phyloP scores from a whole-genome alignment of 108 stramenopile species.

The Fragilaria crotonensis region DNA sequence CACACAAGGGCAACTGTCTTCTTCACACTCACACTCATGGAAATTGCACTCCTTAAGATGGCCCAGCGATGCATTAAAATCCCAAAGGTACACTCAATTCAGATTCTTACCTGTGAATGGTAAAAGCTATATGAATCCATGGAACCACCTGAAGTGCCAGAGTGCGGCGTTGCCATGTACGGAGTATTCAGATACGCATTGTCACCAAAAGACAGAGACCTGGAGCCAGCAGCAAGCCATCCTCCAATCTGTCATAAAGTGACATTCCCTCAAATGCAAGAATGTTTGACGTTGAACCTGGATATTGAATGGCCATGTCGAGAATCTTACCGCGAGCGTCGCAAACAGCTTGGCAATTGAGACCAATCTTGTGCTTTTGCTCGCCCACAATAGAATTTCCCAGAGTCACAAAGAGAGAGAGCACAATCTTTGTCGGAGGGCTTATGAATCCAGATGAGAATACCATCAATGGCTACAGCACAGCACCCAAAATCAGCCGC shows the following conservation, averaged over 20 bases:
- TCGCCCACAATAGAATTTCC: slow-evolving; percentile 27
- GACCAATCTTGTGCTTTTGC: no score
- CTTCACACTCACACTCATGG: no score
- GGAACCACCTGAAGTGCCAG: background rate
- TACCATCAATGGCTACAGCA: slow-evolving; percentile 37
- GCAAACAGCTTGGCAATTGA: slow-evolving; percentile 18
- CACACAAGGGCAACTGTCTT: no score
- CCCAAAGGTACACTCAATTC: slow-evolving; percentile 26
- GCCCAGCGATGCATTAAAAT: slow-evolving; percentile 23
- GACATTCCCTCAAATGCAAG: slow-evolving; percentile 17
- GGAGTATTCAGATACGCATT: slow-evolving; percentile 22
- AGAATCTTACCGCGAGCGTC: slow-evolving; percentile 13
- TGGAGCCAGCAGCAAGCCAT: slow-evolving; percentile 8
- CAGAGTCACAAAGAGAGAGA: slow-evolving; percentile 1
- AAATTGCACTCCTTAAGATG: slow-evolving; percentile 9
- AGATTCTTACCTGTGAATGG: slow-evolving; percentile 22
- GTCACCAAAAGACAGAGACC: slow-evolving; percentile 22
- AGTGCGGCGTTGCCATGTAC: slow-evolving; percentile 26
- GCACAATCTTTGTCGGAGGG: slow-evolving; percentile 18
- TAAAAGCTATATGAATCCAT: slow-evolving; percentile 8
- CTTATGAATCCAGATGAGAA: slow-evolving; percentile 36
- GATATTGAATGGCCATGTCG: slow-evolving; percentile 14
- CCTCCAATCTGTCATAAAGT: slow-evolving; percentile 1
- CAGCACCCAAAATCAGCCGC: slow-evolving; percentile 12
- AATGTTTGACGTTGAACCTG: slow-evolving; percentile 8